Base-by-base conservation (phyloP, 2,329 filamentous ascomycete genomes). In the Ascochyta viciae-villosae region DNA sequence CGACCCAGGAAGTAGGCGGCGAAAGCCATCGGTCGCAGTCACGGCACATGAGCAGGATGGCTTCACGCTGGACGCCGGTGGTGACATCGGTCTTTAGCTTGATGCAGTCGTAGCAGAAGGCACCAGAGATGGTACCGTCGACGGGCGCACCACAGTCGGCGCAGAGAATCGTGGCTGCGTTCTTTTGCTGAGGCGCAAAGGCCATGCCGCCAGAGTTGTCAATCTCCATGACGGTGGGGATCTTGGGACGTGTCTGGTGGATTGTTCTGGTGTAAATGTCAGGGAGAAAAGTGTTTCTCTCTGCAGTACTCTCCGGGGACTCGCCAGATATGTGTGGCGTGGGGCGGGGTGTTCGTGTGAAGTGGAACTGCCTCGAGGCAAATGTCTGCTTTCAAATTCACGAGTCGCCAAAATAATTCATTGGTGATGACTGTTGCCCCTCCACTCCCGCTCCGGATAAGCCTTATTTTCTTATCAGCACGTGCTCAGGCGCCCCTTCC, bases 121-220 rank as follows among this genome's bases (percentile, higher is more conserved):
- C 93, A 60, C 92, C 92, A 2, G 87, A 68, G 6, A 87, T 87
- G 16, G 92, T 96, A 76, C 95, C 95, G 77, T 97, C 93, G 71
- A 99, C 96, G 35, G 94, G 89, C 58, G 91, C 92, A 73, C 94
- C 95, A 77, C 95, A 99, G 83, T 98, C 96, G 82, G 92, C 96
- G 79, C 95, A 99, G 55, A 99, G 89, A 73, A 98, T 96, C n/a
- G 86, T 89, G 61, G 86, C 85, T 61, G 79, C 70, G 55, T 65
- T 77, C 59, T 75, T 73, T 27, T 71, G 65, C 43, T 66, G 65
- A 54, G 77, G 74, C 56, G 73, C 73, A 62, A 80, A 76, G 44
- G 74, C 64, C 41, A 77, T 69, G 52, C 73, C 72, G 42, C 65
- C 54, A 41, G 41, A 34, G 41, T 34, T 22, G 62, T 79, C 77